These are phyloP conservation scores for Pyrenochaeta sp. DNA, from an alignment of 2,329 filamentous ascomycete species.

Conservation along the genomic window DNA sequence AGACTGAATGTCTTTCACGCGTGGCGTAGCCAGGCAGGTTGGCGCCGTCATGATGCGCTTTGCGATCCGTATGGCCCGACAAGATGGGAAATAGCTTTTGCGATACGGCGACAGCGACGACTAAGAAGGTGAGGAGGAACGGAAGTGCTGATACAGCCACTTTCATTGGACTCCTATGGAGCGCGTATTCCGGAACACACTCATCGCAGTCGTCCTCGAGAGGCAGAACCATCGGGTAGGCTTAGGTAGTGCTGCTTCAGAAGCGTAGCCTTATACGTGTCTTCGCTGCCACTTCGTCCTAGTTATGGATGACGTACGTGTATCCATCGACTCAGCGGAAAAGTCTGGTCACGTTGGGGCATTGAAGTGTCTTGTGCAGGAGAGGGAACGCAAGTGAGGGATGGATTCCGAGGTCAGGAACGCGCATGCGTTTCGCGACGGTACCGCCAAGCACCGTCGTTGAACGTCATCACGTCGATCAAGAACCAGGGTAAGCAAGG, in stretches of 20 bases:
- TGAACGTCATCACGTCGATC: conserved; percentile 35
- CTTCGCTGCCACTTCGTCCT: conserved; percentile 30
- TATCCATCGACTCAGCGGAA: conserved; percentile 36
- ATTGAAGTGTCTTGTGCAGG: conserved; percentile 2
- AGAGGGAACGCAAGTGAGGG: conserved; percentile 13
- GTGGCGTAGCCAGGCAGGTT: conserved; percentile 58
- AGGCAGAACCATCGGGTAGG: conserved; percentile 41
- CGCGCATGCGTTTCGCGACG: conserved; percentile 25
- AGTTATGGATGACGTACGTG: conserved; percentile 22
- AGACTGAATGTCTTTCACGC: conserved; percentile 32
- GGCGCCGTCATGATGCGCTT: conserved; percentile 69
- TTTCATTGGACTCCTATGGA: conserved; percentile 55
- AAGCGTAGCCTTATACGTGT: conserved; percentile 15
- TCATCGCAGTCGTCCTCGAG: conserved; percentile 63
- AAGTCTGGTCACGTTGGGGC: conserved; percentile 18
- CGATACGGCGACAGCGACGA: conserved; percentile 69
- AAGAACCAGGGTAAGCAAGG: conserved; percentile 10
- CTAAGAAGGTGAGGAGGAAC: conserved; percentile 74
- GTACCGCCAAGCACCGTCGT: conserved; percentile 13
- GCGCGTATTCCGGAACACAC: conserved; percentile 63
- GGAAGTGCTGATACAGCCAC: conserved; percentile 70
- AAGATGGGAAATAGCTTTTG: conserved; percentile 78
- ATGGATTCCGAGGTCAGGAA: conserved; percentile 21
- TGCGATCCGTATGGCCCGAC: conserved; percentile 64
- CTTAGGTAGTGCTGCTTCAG: conserved; percentile 9